phyloP scores from a whole-genome alignment of 2,329 filamentous ascomycete species.

The Scortechinia acanthostroma region DNA sequence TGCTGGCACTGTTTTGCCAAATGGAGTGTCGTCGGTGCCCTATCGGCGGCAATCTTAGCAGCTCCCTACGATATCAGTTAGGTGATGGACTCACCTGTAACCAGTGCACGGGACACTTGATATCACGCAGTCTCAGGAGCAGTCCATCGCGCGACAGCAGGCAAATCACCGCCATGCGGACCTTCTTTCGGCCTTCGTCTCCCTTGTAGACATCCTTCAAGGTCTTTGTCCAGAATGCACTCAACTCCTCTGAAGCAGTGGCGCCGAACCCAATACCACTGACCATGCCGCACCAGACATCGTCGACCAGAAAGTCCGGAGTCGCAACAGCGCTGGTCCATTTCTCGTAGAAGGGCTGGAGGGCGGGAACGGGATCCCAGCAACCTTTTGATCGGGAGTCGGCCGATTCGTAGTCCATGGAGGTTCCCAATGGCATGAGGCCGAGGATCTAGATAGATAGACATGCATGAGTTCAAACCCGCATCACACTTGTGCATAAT shows the following conservation, averaged over 20 bases:
- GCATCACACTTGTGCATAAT: background rate
- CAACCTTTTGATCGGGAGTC: conserved; percentile 31
- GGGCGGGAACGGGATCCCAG: conserved; percentile 30
- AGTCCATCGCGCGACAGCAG: conserved; percentile 37
- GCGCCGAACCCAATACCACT: conserved; percentile 36
- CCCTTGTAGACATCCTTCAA: conserved; percentile 35
- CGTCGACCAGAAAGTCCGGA: conserved; percentile 28
- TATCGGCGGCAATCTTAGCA: conserved; percentile 12
- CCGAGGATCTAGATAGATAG: conserved; percentile 37
- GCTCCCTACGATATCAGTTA: conserved; percentile 3
- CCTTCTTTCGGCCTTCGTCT: conserved; percentile 34
- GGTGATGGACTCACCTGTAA: conserved; percentile 23
- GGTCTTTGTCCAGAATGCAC: conserved; percentile 30
- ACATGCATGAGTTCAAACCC: conserved; percentile 18
- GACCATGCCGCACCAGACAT: conserved; percentile 32
- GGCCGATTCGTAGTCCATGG: conserved; percentile 37
- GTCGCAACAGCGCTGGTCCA: conserved; percentile 27
- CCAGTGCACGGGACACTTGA: conserved; percentile 40
- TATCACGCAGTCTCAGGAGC: conserved; percentile 30
- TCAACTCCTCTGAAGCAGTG: conserved; percentile 18
- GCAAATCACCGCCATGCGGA: conserved; percentile 39
- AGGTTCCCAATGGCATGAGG: conserved; percentile 42
- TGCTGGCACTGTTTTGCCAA: conserved; percentile 27
- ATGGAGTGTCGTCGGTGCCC: conserved; percentile 36
- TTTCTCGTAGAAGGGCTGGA: conserved; percentile 22